Evolutionary conservation across 1,139 yeast genomes (phyloP), one percentile per base, ranked within the genome.

Genomic region (Martiniozyma asiatica): DNA sequence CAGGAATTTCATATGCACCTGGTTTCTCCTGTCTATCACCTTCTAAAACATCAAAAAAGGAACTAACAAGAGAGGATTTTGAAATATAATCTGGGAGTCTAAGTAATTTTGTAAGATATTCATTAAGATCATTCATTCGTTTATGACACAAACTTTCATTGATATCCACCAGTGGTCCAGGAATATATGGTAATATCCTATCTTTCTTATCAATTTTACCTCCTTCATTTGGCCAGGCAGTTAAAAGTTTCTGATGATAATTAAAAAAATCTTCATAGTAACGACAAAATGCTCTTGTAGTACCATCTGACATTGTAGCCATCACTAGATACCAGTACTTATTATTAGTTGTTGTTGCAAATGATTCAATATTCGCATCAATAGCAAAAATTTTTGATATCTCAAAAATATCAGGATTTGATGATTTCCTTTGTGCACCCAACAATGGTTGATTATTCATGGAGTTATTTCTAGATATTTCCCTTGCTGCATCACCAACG

Each of bases 241-340:
- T 94, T 34, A 89, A 62, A 30, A 92, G 61, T 40, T 68, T 73
- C 31, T 87, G 89, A 53, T 92, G 98, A 49, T 87, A 70, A 55
- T 89, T 95, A 54, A 87, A 89, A 52, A 92, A 92, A 57, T 92
- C 98, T 53, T 89, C 96, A 55, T 92, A 92, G 56, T 71, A 87
- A 40, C 98, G 68, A 55, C 92, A 85, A 40, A 92, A 61, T 38
- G 74, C 70, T 37, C 96, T 66, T 22, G 59, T 57, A 35, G 67
- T 64, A 8, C 93, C 93, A 48, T 76, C 75, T 22, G 77, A 68
- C 41, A 85, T 58, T 35, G 69, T 66, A 23, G 82, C 85, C 23
- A 69, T 64, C 3, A 89, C 72, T 36, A 82, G 65, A 54, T 81
- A 89, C 80, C 94, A 92, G 55, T 84, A 89, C 39, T 94, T 68